Evolutionary conservation across 148 eudicot genomes (phyloP).

Genomic region (Dysphania ambrosioides): DNA sequence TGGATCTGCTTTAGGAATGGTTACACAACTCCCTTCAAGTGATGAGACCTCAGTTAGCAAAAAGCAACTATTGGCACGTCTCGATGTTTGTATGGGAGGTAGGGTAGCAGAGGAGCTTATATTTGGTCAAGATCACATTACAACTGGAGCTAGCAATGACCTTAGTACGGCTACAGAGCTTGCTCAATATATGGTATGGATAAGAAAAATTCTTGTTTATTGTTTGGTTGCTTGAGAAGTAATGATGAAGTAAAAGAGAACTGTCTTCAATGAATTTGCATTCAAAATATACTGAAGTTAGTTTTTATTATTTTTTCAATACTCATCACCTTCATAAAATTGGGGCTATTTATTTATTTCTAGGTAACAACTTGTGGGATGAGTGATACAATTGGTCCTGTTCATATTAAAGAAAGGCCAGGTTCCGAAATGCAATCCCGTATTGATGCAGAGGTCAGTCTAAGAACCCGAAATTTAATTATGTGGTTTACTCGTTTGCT

Average conservation of each 20-base stretch:
- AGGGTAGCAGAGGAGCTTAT: constrained; percentile 97
- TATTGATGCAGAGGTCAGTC: constrained; percentile 77
- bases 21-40: constrained; percentile 85
- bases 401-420: constrained; percentile 80
- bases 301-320: neutral
- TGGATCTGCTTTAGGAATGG: constrained; percentile 98
- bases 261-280: neutral
- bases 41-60: constrained; percentile 93
- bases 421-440: constrained; percentile 98
- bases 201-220: neutral
- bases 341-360: constrained; percentile 13
- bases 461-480: constrained; percentile 14
- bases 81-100: constrained; percentile 99
- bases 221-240: too few relatives aligned
- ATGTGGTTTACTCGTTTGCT: neutral
- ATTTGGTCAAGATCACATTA: constrained; percentile 82
- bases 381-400: constrained; percentile 86
- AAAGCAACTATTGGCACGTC: constrained; percentile 86
- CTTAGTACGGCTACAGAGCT: constrained; percentile 85
- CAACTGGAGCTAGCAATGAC: constrained; percentile 97
- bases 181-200: constrained; percentile 87
- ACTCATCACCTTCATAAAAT: constrained; percentile 1
- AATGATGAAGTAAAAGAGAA: neutral
- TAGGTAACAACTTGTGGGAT: constrained; percentile 89
- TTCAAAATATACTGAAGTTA: too few relatives aligned